Base-by-base conservation (phyloP, 441 rosid genomes). In the Biscutella laevigata region DNA sequence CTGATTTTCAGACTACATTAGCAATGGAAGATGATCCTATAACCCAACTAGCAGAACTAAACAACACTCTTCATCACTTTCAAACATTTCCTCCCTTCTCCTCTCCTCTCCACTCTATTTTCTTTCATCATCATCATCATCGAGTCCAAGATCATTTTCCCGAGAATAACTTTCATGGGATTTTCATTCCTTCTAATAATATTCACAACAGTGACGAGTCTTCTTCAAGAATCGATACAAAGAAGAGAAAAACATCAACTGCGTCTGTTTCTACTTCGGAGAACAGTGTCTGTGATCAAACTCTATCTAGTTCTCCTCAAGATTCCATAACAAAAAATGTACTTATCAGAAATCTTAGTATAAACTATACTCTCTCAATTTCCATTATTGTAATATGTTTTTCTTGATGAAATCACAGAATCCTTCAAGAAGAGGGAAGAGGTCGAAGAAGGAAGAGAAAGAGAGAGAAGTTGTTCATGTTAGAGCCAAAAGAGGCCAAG, bases 401-500 rank as follows among this genome's bases (percentile, higher is more conserved):
- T 11, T 34, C 16, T 47, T 35, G 10, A 7, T n/a, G 1, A 49
- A 29, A 38, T 48, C 7, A 6, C 43, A 40, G 54, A 53, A 76
- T 62, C 55, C 71, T 45, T 57, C 71, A 10, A 75, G 70, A 43
- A 74, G 75, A 68, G 79, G 80, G 47, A 81, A 88, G 44, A 80
- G 68, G 57, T 68, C 35, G 40, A 81, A 76, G 62, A 46, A 29
- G 44, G 77, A 61, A 36, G 66, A 74, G 66, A 73, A 69, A 33
- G 64, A 69, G 24, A 71, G 63, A 59, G 84, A 77, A 42, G 81
- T 78, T 26, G 82, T 81, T 71, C 88, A 81, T 65, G 84, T 81
- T 28, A 78, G 88, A 73, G 88, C 88, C 34, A 71, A 72, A 69
- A 74, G 88, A 71, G 88, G 88, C 11, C 82, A 81, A 66, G 88